Percentiles rank a stretch among this genome's conserved stretches.
phyloP scores from a whole-genome alignment of 208 protist genomes.

The Leishmania arabica region DNA sequence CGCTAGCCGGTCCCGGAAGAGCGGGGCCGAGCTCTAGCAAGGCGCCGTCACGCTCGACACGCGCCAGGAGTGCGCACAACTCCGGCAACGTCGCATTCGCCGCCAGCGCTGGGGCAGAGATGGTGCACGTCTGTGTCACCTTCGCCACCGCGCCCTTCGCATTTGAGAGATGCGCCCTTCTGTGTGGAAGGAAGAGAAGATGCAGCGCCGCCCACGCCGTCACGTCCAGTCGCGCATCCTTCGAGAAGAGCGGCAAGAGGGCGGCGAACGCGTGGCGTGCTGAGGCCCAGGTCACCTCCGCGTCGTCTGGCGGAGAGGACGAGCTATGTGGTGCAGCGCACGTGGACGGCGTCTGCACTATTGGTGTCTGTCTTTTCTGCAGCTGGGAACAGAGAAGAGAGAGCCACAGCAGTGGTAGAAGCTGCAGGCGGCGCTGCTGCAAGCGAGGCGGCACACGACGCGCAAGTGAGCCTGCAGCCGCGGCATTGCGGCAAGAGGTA shows the following conservation, averaged over 20 bases:
- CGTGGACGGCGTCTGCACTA: neutral
- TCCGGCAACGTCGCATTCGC: conserved; percentile 17
- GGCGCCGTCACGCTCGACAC: conserved; percentile 16
- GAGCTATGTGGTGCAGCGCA: neutral
- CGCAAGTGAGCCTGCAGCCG: neutral
- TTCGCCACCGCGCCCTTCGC: too few species aligned
- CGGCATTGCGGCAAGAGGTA: neutral
- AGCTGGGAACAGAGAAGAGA: conserved; percentile 43
- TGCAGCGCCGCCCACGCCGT: conserved; percentile 34
- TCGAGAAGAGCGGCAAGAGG: conserved; percentile 47
- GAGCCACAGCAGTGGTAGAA: conserved; percentile 77
- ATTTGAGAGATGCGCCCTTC: neutral
- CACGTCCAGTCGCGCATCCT: conserved; percentile 35
- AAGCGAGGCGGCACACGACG: conserved; percentile 10
- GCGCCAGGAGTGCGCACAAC: conserved; percentile 25
- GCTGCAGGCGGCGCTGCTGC: conserved; percentile 70
- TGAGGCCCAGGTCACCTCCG: conserved; percentile 20
- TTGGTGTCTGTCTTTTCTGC: neutral
- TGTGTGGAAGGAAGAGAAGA: conserved; percentile 23
- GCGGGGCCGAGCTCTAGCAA: conserved; percentile 11
- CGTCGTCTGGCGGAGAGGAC: neutral
- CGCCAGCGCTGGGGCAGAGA: neutral
- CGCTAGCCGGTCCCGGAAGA: conserved; percentile 8
- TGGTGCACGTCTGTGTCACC: neutral
- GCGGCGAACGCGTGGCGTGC: conserved; percentile 48